Evolutionary conservation across 2,329 filamentous ascomycete genomes (phyloP).

Genomic region (Metarhizium rileyi): DNA sequence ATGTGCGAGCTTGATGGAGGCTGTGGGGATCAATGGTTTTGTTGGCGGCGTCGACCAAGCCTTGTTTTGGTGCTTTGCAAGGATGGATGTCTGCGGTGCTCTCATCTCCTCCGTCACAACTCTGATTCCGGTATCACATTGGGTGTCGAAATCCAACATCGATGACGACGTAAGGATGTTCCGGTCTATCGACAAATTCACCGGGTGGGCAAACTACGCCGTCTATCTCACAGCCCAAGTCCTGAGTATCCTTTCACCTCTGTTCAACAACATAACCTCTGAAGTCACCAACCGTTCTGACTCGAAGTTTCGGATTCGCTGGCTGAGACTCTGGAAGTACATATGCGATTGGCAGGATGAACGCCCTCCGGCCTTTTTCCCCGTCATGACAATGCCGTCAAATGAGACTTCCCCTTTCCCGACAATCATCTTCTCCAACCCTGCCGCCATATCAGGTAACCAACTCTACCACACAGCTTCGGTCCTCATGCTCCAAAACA

Average conservation of each 20-base stretch:
- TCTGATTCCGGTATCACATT: conserved; percentile 36
- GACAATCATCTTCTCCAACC: conserved; percentile 39
- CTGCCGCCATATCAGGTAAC: conserved; percentile 43
- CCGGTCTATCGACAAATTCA: conserved; percentile 23
- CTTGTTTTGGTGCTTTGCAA: conserved; percentile 44
- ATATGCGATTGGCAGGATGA: conserved; percentile 31
- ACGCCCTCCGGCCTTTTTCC: conserved; percentile 25
- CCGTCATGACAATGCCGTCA: conserved; percentile 24
- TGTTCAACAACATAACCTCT: conserved; percentile 8
- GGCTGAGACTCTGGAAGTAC: conserved; percentile 28
- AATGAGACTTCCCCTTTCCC: conserved; percentile 38
- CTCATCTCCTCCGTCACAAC: conserved; percentile 41
- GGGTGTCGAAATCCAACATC: conserved; percentile 27
- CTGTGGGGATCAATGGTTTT: conserved; percentile 40
- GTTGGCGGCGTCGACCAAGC: conserved; percentile 38
- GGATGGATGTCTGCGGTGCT: conserved; percentile 45
- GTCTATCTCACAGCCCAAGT: conserved; percentile 38
- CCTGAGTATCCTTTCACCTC: conserved; percentile 26
- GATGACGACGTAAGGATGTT: conserved; percentile 26
- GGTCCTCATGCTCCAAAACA: conserved; percentile 39
- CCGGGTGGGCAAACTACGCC: conserved; percentile 40
- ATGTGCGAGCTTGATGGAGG: conserved; percentile 39
- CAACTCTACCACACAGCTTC: conserved; percentile 45
- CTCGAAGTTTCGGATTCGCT: conserved; percentile 18
- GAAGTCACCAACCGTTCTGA: conserved; percentile 13